Evolutionary conservation across 2,329 filamentous ascomycete species (phyloP), one percentile per base, ranked within the genome.

Genomic region (Fusarium robinianum): DNA sequence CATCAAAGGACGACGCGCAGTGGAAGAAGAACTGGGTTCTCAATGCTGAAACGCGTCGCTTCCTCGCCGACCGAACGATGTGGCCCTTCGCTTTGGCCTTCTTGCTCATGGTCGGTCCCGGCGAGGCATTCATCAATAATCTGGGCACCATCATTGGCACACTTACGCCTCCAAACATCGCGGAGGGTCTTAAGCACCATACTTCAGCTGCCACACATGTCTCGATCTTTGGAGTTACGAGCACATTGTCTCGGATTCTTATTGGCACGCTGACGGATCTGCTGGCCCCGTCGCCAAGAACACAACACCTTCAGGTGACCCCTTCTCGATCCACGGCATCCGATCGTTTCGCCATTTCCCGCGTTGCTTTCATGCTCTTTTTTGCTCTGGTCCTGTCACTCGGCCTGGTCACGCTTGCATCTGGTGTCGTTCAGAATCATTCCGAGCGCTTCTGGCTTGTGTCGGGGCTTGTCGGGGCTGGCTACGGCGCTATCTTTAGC

Each of bases 51-150:
- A 97, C 94, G 0, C 78, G 84, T 9, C 77, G 83, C 4, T 99
- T 97, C 67, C 76, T 99, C 8, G 78, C 81, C 16, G 94, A 99
- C 58, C 84, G 80, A 48, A 96, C 90, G 9, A 97, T 97, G 92
- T 99, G 92, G 92, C 88, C 84, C 64, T 85, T 99, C 56, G 90
- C 92, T 0, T 73, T 85, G 1, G 91, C 90, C 14, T 97, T 99
- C 70, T 89, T 97, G 68, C 79, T 97, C 51, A 88, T 96, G 58
- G 88, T 91, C 40, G 94, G 94, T 0, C 92, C 94, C 0, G 92
- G 91, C n/a, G 94, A 99, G 70, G 88, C 92, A 8, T 99, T 96
- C 67, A 90, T 97, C 71, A 99, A 97, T 72, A 99, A 97, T 61
- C 75, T 99, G 8, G 94, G 94, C 23, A 96, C 91, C 16, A 85